Conservation (phyloP, 2,329 filamentous ascomycete genomes). For the Diplocarpon rosae region DNA sequence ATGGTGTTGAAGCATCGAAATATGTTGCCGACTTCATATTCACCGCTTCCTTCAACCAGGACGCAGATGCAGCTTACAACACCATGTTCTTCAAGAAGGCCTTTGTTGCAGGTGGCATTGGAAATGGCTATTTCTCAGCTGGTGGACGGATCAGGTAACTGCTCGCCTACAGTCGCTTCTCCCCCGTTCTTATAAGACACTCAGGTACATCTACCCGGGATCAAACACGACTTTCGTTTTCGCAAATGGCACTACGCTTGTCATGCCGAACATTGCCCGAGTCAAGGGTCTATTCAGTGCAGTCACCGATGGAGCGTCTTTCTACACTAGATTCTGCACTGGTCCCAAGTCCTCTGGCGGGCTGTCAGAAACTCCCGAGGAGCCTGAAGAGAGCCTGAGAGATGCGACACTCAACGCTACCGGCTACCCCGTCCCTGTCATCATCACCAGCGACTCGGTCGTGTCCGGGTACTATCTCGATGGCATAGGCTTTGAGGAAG, state of each 20-base stretch:
- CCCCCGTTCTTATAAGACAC: background rate
- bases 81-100: slow-evolving; percentile 31
- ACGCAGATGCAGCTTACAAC: slow-evolving; percentile 33
- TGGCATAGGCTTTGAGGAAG: slow-evolving; percentile 22
- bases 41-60: slow-evolving; percentile 29
- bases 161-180: background rate
- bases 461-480: slow-evolving; percentile 25
- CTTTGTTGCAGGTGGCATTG: slow-evolving; percentile 14
- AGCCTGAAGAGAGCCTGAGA: background rate
- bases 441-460: slow-evolving; percentile 19
- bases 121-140: slow-evolving; percentile 29
- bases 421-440: slow-evolving; percentile 21
- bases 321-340: slow-evolving; percentile 22
- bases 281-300: slow-evolving; percentile 28
- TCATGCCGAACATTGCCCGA: slow-evolving; percentile 27
- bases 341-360: background rate
- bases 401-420: background rate
- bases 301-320: slow-evolving; percentile 22
- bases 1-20: slow-evolving; percentile 41
- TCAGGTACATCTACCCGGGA: slow-evolving; percentile 30
- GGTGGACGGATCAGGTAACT: slow-evolving; percentile 28
- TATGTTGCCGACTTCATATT: slow-evolving; percentile 37
- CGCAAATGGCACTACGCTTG: slow-evolving; percentile 29
- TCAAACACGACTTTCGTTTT: slow-evolving; percentile 31
- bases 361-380: no score